A percentile compares a stretch with the other conserved stretches of the same genome.
Evolutionary conservation across 495 filamentous ascomycete genomes (phyloP).

Genomic region (Xylaria sp.): DNA sequence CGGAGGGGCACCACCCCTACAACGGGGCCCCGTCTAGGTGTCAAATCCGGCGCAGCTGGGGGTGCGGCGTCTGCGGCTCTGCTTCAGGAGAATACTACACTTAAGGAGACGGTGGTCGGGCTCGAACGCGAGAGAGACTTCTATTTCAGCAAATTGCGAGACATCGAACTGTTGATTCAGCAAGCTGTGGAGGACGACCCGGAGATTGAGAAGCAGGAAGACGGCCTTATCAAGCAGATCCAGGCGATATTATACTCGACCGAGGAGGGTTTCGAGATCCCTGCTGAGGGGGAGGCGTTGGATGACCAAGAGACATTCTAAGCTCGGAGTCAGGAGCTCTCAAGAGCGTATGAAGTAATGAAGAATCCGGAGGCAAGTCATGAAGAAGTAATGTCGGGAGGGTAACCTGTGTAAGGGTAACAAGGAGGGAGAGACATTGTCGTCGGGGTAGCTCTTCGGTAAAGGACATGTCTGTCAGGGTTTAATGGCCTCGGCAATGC

Average conservation of each 20-base stretch:
- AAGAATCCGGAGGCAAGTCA: constrained; percentile 21
- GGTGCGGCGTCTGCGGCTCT: constrained; percentile 69
- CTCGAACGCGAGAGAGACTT: constrained; percentile 95
- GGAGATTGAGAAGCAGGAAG: constrained; percentile 89
- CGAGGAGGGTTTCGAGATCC: constrained; percentile 89
- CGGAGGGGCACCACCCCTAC: constrained; percentile 77
- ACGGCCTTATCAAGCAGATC: constrained; percentile 89
- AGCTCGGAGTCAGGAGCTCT: background rate
- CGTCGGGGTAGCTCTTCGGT: background rate
- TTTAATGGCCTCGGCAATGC: background rate
- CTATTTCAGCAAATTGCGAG: constrained; percentile 97
- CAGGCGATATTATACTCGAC: constrained; percentile 97
- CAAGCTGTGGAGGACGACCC: constrained; percentile 88
- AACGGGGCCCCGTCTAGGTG: constrained; percentile 58
- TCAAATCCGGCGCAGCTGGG: constrained; percentile 57
- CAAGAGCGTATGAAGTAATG: constrained; percentile 30
- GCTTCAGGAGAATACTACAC: constrained; percentile 77
- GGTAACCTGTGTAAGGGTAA: background rate
- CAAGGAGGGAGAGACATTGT: background rate
- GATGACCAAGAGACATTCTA: constrained; percentile 84
- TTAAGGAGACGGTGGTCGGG: constrained; percentile 87
- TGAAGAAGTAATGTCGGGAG: constrained; percentile 30
- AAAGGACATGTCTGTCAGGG: background rate
- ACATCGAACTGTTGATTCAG: constrained; percentile 94
- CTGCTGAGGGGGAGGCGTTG: constrained; percentile 66